These are phyloP conservation scores for Asterionellopsis glacialis DNA, from an alignment of 108 stramenopile genomes.

Conservation along the genomic window DNA sequence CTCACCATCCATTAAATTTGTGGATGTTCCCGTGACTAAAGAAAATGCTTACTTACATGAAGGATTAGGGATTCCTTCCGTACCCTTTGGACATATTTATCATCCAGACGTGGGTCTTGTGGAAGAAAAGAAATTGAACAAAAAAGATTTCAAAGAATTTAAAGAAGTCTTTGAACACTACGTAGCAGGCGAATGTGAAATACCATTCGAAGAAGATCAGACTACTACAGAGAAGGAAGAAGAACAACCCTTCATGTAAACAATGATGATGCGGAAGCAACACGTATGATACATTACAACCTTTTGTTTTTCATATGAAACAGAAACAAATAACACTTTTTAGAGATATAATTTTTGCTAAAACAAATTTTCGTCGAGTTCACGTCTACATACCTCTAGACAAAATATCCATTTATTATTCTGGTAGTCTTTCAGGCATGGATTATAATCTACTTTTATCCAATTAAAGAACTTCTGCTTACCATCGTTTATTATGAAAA, in stretches of 20 bases:
- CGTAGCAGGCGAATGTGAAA: conserved; percentile 41
- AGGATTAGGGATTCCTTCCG: conserved; percentile 58
- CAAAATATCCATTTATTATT: too few relatives aligned
- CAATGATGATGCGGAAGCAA: too few relatives aligned
- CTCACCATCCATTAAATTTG: conserved; percentile 38
- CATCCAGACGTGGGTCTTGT: conserved; percentile 59
- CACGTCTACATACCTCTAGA: too few relatives aligned
- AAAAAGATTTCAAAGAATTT: conserved; percentile 49
- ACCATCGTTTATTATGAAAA: too few relatives aligned
- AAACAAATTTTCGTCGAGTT: too few relatives aligned
- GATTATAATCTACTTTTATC: too few relatives aligned
- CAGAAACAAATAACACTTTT: too few relatives aligned
- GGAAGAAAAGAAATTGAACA: conserved; percentile 46
- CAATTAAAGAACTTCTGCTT: too few relatives aligned
- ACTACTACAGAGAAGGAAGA: neutral
- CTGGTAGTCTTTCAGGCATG: too few relatives aligned
- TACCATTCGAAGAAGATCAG: conserved; percentile 5
- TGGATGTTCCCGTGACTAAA: conserved; percentile 66
- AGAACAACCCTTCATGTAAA: neutral
- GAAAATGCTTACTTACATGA: conserved; percentile 67
- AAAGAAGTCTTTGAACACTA: conserved; percentile 34
- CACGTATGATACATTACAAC: too few relatives aligned
- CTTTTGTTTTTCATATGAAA: too few relatives aligned
- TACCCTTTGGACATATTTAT: conserved; percentile 75
- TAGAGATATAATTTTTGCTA: too few relatives aligned